Base-by-base conservation (phyloP, 2,329 filamentous ascomycete species). In the Ophiocordyceps polyrhachis-furcata region DNA sequence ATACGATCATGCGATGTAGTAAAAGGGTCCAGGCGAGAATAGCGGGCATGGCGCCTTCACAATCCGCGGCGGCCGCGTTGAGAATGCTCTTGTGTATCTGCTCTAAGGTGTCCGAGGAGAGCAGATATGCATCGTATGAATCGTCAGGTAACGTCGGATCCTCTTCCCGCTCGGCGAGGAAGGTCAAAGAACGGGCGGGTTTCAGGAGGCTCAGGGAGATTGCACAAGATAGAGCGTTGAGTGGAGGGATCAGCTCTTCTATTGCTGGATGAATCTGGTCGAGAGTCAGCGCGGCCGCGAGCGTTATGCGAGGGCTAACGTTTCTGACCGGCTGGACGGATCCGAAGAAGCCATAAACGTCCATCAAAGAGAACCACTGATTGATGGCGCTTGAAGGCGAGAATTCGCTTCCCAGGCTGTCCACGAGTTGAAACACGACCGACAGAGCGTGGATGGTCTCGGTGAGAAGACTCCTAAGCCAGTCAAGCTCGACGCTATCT, bases 1-100 rank as follows among this genome's bases (percentile, higher is more conserved):
- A 73, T 40, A 75, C 64, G 51, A 76, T 75, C 64, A 91, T 76
- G 23, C 73, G 70, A 53, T 82, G 74, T 11, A 88, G 67, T 23
- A 94, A 73, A 42, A 89, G 67, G 4, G 80, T 77, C 88, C 88
- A 96, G 3, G 83, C 76, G 51, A 93, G 83, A 19, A 85, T 72
- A 17, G 83, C 76, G 1, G 85, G 84, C 45, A 75, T 77, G 19
- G 83, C 82, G 32, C 75, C 74, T 35, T 69, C 65, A n/a, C 74
- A 67, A 15, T 71, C 71, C 19, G 62, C 56, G 25, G 68, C 68
- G 13, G 76, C 71, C 8, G 78, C 74, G 45, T 68, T 65, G 21
- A 80, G 62, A 31, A 94, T 69, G n/a, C 81, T 73, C 44, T 73
- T 72, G 52, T 89, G 85, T 14, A 94, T 73, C 45, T 79, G 73